phyloP scores from a whole-genome alignment of 2,329 filamentous ascomycete genomes.

The Didymella exigua region DNA sequence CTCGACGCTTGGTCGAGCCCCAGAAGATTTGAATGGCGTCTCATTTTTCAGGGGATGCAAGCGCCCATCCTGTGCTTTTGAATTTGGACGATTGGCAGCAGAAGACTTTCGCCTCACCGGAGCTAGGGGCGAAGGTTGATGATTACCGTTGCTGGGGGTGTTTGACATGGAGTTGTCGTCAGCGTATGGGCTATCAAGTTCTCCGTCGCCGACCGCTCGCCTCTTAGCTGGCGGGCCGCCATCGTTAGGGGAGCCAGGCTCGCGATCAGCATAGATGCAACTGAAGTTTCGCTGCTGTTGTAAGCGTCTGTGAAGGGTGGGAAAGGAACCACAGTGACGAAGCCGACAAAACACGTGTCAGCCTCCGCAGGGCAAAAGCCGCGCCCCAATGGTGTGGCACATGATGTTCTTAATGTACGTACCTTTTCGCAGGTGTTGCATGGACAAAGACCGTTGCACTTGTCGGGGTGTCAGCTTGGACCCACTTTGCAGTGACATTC shows the following conservation, averaged over 20 bases:
- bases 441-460: slow-evolving; percentile 66
- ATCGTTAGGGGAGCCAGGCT: slow-evolving; percentile 43
- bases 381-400: background rate
- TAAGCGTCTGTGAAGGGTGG: slow-evolving; percentile 19
- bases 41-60: slow-evolving; percentile 27
- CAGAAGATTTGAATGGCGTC: slow-evolving; percentile 23
- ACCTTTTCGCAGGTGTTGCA: slow-evolving; percentile 66
- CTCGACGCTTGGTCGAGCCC: slow-evolving; percentile 33
- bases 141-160: slow-evolving; percentile 30
- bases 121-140: slow-evolving; percentile 27
- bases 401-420: slow-evolving; percentile 15
- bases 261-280: slow-evolving; percentile 48
- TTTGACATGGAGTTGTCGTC: slow-evolving; percentile 31
- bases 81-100: slow-evolving; percentile 12
- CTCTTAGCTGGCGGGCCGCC: slow-evolving; percentile 47
- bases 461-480: slow-evolving; percentile 21
- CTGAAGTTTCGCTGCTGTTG: slow-evolving; percentile 47
- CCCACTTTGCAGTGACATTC: slow-evolving; percentile 1
- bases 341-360: background rate
- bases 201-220: slow-evolving; percentile 33
- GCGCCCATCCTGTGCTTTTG: slow-evolving; percentile 11
- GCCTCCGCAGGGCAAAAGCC: background rate
- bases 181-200: slow-evolving; percentile 20
- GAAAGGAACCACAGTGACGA: background rate
- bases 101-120: slow-evolving; percentile 26